Evolutionary conservation across 192 early-diverging fungal genomes (phyloP), one percentile per base, ranked within the genome.

Genomic region (Chytriomyces hyalinus): DNA sequence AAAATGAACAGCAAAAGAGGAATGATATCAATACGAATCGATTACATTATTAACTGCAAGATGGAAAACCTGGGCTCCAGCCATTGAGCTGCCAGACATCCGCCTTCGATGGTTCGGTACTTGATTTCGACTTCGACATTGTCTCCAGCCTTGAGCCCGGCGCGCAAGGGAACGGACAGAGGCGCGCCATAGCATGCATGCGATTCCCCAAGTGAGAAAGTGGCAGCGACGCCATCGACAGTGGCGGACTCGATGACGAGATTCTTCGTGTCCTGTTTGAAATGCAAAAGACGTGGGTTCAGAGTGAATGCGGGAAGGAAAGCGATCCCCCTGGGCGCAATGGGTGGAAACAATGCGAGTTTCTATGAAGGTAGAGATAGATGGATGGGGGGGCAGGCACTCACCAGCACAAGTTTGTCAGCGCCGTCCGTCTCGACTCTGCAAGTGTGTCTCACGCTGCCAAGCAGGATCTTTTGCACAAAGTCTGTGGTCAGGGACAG

Each of bases 71-170:
- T 90, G 1, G 95, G 93, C 47, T 87, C 87, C 76, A 99, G 85
- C 86, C 95, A 99, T 87, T 98, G 97, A 22, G 93, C 84, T 26
- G 98, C 98, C 46, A 94, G 92, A 80, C 94, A 92, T 73, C 93
- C 84, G 59, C 86, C 76, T 47, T 62, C 62, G 2, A 93, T 93
- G 48, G 96, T 98, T 8, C 86, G 77, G 77, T 97, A 99, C 28
- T 80, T 83, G 61, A 98, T 76, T 65, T 86, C 82, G 75, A 92
- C 79, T 66, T 78, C 80, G 17, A 85, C 80, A 26, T 82, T 85
- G 53, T 81, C 79, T 49, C 78, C 77, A 68, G 88, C 47, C 43
- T 67, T 43, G 11, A 76, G 64, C 10, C 74, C 64, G 13, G 46
- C 49, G 11, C 13, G 26, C 49, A 96, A 80, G n/a, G 81, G 63